Base-by-base conservation (phyloP, 495 filamentous ascomycete genomes). In the Penicillium desertorum region DNA sequence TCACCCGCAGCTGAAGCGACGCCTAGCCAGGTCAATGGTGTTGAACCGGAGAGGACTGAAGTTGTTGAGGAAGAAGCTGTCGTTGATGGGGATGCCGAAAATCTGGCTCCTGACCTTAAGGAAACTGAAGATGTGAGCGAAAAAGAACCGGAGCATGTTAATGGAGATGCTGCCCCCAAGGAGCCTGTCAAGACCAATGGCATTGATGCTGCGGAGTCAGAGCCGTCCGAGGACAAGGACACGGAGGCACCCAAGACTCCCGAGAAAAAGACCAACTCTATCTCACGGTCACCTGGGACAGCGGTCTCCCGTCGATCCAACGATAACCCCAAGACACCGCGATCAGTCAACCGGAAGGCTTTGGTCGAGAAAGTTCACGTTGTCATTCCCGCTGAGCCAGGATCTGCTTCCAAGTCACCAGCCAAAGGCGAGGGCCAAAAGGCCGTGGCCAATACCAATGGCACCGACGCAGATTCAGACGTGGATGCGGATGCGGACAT, bases 281-380 rank as follows among this genome's bases (percentile, higher is more conserved):
- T 34, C 4, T 62, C 64, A 16, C 57, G 53, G 14, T 69, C 66
- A 8, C 66, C 66, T 4, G 50, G 34, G 0, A 62, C 57, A 20
- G 52, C 64, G 45, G 39, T 50, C 6, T 63, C 64, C n/a, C 56
- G 64, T 12, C 59, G 60, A 37, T 57, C 67, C 20, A 59, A 56
- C 11, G 55, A 59, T 2, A 55, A 41, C n/a, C 17, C 58, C n/a
- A 69, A 60, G n/a, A 67, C 64, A 4, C 64, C 66, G 4, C 64
- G 65, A 12, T 73, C 74, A 1, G 67, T 67, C 45, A 69, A 44
- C 30, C 71, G 70, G 43, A 77, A 77, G 45, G 66, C 74, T 2
- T 54, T 76, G 25, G 70, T 77, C n/a, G 74, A 77, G 51, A 70
- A 77, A 52, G 42, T 77, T 17, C 63, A 73, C 51, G 62, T 76